A percentile compares a stretch with the other conserved stretches of the same genome.
Conservation (phyloP, 768 basidiomycete genomes). For the Leccinum rimulosum region DNA sequence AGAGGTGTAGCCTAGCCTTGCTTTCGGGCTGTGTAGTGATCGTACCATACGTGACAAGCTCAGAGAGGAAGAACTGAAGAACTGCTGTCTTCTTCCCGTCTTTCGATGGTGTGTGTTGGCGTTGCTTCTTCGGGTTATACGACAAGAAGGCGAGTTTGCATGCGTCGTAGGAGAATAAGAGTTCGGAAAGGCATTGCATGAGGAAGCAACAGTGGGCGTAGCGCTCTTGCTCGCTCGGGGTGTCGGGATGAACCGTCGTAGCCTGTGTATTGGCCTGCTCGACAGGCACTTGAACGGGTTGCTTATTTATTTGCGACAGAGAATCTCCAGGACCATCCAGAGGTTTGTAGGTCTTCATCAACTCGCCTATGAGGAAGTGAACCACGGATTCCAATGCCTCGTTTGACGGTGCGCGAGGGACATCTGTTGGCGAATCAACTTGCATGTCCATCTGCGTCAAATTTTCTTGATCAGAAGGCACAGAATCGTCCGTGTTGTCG, state of each 20-base stretch:
- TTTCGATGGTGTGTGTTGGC: conserved; percentile 58
- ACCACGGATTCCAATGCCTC: conserved; percentile 58
- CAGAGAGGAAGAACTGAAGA: conserved; percentile 77
- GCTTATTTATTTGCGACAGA: conserved; percentile 13
- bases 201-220: conserved; percentile 72
- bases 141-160: conserved; percentile 90
- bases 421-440: conserved; percentile 41
- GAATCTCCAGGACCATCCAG: conserved; percentile 30
- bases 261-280: conserved; percentile 20
- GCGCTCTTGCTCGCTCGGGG: conserved; percentile 24
- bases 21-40: conserved; percentile 60
- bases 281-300: conserved; percentile 2
- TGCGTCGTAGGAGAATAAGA: conserved; percentile 87
- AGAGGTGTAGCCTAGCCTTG: conserved; percentile 58
- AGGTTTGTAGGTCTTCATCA: conserved; percentile 60
- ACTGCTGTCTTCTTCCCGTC: conserved; percentile 67
- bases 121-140: conserved; percentile 61
- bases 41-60: conserved; percentile 76
- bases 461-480: conserved; percentile 10
- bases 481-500: conserved; percentile 24
- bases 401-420: conserved; percentile 26
- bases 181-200: conserved; percentile 89
- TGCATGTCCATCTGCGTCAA: conserved; percentile 52
- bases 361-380: conserved; percentile 70
- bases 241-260: conserved; percentile 12